phyloP scores from a whole-genome alignment of 2,329 filamentous ascomycete species.

The Grosmannia penicillata region DNA sequence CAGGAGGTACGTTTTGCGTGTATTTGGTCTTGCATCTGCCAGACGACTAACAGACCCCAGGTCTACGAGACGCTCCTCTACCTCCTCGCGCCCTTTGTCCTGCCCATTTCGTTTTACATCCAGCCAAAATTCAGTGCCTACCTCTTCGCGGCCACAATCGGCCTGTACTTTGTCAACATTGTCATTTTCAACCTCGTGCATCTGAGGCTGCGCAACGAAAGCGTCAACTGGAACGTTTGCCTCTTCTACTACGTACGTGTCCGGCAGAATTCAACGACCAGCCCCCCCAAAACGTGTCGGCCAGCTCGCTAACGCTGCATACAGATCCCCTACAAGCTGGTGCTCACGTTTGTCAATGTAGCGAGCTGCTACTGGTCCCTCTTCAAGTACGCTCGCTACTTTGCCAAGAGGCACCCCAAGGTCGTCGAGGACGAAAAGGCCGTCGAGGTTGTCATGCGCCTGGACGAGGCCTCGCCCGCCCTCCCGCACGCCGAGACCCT shows the following conservation, averaged over 20 bases:
- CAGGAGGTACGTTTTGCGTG: too few species aligned
- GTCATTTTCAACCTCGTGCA: slow-evolving; percentile 3
- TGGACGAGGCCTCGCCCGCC: neutral
- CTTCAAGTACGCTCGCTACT: slow-evolving; percentile 5
- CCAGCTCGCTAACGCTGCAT: too few species aligned
- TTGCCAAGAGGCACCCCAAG: slow-evolving; percentile 4
- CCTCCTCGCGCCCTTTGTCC: slow-evolving; percentile 4
- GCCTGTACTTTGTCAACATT: slow-evolving; percentile 1
- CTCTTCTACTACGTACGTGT: slow-evolving; percentile 1
- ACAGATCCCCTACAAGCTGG: slow-evolving; percentile 4
- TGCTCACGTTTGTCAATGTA: slow-evolving; percentile 2
- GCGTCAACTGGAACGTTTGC: neutral
- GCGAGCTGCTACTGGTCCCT: slow-evolving; percentile 6
- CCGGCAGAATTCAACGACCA: too few species aligned
- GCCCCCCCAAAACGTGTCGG: too few species aligned
- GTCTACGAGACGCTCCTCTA: slow-evolving; percentile 5
- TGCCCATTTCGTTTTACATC: slow-evolving; percentile 5
- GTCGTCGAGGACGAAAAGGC: slow-evolving; percentile 5
- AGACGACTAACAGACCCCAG: too few species aligned
- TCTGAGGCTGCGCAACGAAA: neutral
- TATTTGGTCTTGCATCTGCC: too few species aligned
- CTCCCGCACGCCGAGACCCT: neutral
- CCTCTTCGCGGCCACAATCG: slow-evolving; percentile 1
- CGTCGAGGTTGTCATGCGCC: slow-evolving; percentile 3
- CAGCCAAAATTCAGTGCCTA: neutral